A percentile compares a stretch with the other conserved stretches of the same genome.
phyloP scores from a whole-genome alignment of 352 stramenopile genomes.

The Phytophthora constricta region DNA sequence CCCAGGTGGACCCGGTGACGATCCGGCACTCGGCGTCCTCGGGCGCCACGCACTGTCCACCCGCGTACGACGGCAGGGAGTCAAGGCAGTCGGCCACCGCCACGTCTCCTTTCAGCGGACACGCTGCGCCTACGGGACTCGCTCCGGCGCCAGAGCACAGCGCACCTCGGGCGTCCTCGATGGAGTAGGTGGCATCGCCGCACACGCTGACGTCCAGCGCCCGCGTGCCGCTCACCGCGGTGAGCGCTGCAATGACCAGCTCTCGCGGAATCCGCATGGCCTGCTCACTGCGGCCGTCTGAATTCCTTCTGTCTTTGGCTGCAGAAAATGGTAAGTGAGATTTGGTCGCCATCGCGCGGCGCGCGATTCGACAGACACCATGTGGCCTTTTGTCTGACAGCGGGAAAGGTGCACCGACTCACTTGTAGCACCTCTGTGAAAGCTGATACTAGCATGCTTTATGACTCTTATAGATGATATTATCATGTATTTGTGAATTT shows the following conservation, averaged over 20 bases:
- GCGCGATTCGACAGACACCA: neutral
- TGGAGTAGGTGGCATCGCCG: constrained; percentile 50
- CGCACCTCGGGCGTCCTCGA: constrained; percentile 25
- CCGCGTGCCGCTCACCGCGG: neutral
- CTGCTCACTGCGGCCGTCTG: no score
- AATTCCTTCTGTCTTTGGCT: neutral
- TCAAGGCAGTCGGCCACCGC: constrained; percentile 49
- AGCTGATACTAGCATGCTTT: no score
- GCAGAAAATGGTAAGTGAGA: constrained; percentile 20
- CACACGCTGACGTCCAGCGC: constrained; percentile 49
- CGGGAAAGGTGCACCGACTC: no score
- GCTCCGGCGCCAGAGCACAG: constrained; percentile 26
- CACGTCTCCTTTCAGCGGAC: constrained; percentile 52
- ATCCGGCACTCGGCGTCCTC: constrained; percentile 57
- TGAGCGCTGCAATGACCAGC: constrained; percentile 15
- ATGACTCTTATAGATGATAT: no score
- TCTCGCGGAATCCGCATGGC: constrained; percentile 17
- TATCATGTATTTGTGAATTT: neutral
- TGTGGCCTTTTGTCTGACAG: no score
- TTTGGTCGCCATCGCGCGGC: neutral
- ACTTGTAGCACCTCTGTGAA: no score
- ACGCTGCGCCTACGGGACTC: constrained; percentile 44
- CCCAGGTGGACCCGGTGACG: constrained; percentile 40
- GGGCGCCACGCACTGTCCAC: constrained; percentile 37
- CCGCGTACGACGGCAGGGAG: constrained; percentile 48